Evolutionary conservation across 2,329 filamentous ascomycete genomes (phyloP).

Genomic region (Hirsutella minnesotensis): DNA sequence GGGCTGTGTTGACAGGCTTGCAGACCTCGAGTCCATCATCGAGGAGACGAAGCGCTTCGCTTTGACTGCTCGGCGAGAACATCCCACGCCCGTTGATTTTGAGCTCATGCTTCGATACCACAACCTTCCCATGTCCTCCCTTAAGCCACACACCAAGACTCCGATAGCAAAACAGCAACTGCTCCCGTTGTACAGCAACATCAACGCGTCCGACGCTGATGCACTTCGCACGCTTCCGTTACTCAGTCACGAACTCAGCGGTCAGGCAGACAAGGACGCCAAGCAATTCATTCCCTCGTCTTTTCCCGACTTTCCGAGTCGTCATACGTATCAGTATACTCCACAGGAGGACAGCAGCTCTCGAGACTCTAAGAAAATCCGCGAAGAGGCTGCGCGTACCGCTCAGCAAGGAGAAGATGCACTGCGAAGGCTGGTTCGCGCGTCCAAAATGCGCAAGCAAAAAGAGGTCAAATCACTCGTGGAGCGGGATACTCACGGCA

Average conservation of each 20-base stretch:
- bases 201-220: constrained; percentile 24
- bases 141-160: constrained; percentile 45
- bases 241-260: constrained; percentile 44
- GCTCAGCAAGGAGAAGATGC: constrained; percentile 52
- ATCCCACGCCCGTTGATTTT: constrained; percentile 45
- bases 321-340: constrained; percentile 52
- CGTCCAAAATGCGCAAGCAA: constrained; percentile 52
- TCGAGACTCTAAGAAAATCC: constrained; percentile 43
- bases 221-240: constrained; percentile 31
- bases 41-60: constrained; percentile 34
- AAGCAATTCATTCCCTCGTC: constrained; percentile 44
- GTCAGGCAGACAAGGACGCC: constrained; percentile 41
- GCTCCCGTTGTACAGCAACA: constrained; percentile 25
- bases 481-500: constrained; percentile 37
- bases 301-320: constrained; percentile 52
- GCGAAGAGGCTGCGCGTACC: constrained; percentile 46
- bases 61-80: constrained; percentile 36
- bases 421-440: constrained; percentile 44
- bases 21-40: constrained; percentile 39
- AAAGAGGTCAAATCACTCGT: constrained; percentile 49
- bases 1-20: constrained; percentile 8
- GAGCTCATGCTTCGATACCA: constrained; percentile 38
- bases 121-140: constrained; percentile 36
- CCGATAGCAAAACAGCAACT: constrained; percentile 31
- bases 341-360: constrained; percentile 34